A percentile compares a stretch with the other conserved stretches of the same genome.
Evolutionary conservation across 208 protist genomes (phyloP).

Genomic region (Leishmania arabica): DNA sequence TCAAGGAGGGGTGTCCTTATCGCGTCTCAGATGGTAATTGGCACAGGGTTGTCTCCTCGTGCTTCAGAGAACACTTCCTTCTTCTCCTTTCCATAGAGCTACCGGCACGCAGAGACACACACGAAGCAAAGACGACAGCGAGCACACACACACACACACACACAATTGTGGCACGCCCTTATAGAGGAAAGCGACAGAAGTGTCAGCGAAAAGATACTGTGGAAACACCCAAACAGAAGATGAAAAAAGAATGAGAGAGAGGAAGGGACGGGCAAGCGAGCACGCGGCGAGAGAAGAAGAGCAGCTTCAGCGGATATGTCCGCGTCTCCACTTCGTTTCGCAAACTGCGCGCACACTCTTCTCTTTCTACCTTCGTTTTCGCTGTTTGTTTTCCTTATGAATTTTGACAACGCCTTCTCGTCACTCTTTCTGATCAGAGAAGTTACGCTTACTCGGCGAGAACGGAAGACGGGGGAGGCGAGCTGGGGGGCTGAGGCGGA

Average conservation of each 20-base stretch:
- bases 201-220: background rate
- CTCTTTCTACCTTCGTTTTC: background rate
- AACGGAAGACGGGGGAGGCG: background rate
- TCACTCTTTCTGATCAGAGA: background rate
- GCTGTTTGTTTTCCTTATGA: background rate
- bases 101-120: background rate
- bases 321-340: background rate
- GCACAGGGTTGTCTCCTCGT: background rate
- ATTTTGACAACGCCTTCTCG: background rate
- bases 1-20: background rate
- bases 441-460: background rate
- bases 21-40: background rate
- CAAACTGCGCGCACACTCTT: background rate
- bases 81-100: background rate
- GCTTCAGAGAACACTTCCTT: background rate
- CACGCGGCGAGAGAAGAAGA: constrained; percentile 2
- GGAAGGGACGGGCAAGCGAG: background rate
- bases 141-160: background rate
- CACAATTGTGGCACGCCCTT: background rate
- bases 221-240: background rate
- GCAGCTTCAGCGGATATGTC: background rate
- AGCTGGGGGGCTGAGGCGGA: background rate
- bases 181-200: background rate
- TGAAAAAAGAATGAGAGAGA: background rate
- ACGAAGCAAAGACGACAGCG: background rate